Base-by-base conservation (phyloP, 169 alveolate species). In the Plasmodium gonderi region DNA sequence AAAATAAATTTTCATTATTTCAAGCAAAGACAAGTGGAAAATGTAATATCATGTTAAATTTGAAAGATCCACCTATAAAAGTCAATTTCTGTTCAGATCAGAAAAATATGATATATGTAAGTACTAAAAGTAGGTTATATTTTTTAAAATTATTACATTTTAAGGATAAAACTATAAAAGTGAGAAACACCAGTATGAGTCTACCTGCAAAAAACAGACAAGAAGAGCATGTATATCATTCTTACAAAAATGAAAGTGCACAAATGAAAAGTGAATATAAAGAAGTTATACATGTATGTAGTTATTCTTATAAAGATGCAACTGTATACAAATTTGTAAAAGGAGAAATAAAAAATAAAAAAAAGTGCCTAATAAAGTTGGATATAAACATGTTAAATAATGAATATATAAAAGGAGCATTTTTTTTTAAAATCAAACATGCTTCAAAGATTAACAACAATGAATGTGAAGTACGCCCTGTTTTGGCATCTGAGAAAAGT, bases 261-360 rank as follows among this genome's bases (percentile, higher is more conserved):
- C 67, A 90, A 40, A 67, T 47, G 7, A 79, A 47, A 42, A 45
- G 54, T 12, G 77, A 77, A 6, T 90, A 90, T 49, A 78, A 78
- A 23, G 91, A 90, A 36, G 90, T 90, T 3, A 90, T 90, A 69
- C 81, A 90, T 68, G 94, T 77, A 0, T 90, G 94, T 65, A 42
- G 91, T 77, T 90, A 90, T 44, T 64, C 83, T 0, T 64, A 38
- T 64, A 77, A 79, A 38, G 80, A 78, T 26, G 81, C 72, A 31
- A 74, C 65, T n/a, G 44, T 90, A 23, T 65, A 76, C 51, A 90
- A 90, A 90, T 65, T 77, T 31, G 90, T 90, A n/a, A 90, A 90
- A 54, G 91, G 91, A 11, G 45, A 47, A 67, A 33, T 26, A 38
- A 90, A 90, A 49, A 77, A 65, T 78, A 90, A 90, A 40, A 64